Base-by-base conservation (phyloP, 306 rosid genomes). In the Lagenaria siceraria region DNA sequence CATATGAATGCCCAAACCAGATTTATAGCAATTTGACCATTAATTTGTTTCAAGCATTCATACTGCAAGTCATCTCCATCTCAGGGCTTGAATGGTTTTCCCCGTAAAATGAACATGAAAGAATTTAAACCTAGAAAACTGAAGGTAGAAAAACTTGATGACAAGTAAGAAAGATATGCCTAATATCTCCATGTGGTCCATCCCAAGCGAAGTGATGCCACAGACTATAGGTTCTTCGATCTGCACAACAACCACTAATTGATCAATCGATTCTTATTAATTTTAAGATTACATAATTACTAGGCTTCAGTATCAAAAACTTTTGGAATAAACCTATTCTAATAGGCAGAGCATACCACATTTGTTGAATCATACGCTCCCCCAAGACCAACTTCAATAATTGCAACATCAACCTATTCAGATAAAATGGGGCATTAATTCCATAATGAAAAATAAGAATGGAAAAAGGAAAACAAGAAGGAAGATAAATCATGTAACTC, bases 361-460 rank as follows among this genome's bases (percentile, higher is more conserved):
- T 90, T 90, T 77, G 93, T 92, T 55, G 91, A 87, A 86, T 88
- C 96, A 18, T 62, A 78, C 77, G 13, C 80, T 38, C 93, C 96
- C 76, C 96, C 97, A 63, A 92, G 93, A 78, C 96, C 96, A 81
- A 87, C 93, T 84, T 92, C 96, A 60, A 89, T 60, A 74, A 92
- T 77, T 65, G 96, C 93, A 82, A 84, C 90, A 52, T 92, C 91
- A 70, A 92, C 97, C 93, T 87, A 79, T 81, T 69, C 76, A 80
- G 24, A 63, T 72, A 58, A 82, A 73, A 69, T 54, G 25, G 18
- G 66, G 42, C 14, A 48, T 65, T 60, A 75, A 25, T 53, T 78
- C 27, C 61, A 68, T 11, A 52, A 13, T 53, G 38, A 43, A 22
- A 43, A 25, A 27, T 8, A 25, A 48, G 8, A 78, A 29, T 5